A percentile compares a stretch with the other conserved stretches of the same genome.
Conservation (phyloP, 169 alveolate species). For the Plasmodium adleri region DNA sequence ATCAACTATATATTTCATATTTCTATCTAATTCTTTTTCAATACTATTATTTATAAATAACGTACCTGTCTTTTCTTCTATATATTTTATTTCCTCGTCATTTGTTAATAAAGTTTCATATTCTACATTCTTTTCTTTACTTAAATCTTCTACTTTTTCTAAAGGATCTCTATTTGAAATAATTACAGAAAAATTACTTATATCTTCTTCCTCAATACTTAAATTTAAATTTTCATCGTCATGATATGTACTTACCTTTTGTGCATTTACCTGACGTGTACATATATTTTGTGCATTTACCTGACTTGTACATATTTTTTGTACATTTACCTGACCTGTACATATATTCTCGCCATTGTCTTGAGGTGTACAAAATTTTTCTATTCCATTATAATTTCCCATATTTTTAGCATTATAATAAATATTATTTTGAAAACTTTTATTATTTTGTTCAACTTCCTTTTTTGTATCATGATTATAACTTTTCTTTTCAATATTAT, state of each 20-base stretch:
- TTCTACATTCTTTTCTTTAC: not conserved
- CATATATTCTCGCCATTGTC: no score
- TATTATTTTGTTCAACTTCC: no score
- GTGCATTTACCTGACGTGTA: no score
- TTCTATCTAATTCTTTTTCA: constrained; percentile 2
- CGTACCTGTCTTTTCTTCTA: not conserved
- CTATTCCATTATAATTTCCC: no score
- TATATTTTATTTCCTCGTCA: not conserved
- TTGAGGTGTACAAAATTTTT: no score
- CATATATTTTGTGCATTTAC: no score
- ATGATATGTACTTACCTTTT: not conserved
- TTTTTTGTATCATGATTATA: no score
- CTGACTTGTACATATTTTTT: no score
- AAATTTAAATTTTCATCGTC: not conserved
- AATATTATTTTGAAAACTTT: no score
- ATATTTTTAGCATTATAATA: no score
- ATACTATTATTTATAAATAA: not conserved
- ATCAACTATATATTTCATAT: constrained; percentile 10
- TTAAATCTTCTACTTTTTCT: constrained; percentile 1
- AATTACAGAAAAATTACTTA: not conserved
- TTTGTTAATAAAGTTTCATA: not conserved
- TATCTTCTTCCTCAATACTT: not conserved
- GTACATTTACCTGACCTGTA: no score
- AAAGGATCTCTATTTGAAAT: not conserved
- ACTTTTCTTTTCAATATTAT: no score